Percentiles rank a stretch among this genome's conserved stretches.
phyloP scores from a whole-genome alignment of 2,329 filamentous ascomycete species.

The Venturia pyrina region DNA sequence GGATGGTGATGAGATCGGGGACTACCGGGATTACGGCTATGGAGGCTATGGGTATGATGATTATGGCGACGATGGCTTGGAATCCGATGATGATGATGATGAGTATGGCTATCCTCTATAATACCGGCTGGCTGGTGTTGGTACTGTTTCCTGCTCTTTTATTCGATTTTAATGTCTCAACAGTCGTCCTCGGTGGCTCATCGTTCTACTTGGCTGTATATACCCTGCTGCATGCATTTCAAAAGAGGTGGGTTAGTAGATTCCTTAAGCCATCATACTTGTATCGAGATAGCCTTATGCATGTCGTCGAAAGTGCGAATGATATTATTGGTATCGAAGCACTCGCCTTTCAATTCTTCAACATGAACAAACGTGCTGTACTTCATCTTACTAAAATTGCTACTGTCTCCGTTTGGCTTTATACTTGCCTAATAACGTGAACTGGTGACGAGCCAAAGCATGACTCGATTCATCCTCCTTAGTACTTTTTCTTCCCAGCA shows the following conservation, averaged over 20 bases:
- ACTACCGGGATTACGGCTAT: background rate
- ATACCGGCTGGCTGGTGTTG: background rate
- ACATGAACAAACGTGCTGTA: background rate
- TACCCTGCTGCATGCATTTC: background rate
- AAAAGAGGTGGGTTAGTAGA: background rate
- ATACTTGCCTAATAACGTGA: no score
- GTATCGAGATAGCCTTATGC: background rate
- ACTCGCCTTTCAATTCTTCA: background rate
- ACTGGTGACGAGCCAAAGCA: no score
- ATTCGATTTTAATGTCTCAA: background rate
- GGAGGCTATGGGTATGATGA: background rate
- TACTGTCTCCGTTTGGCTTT: no score
- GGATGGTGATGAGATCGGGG: background rate
- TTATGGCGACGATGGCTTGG: background rate
- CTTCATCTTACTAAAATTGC: no score
- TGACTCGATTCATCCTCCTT: no score
- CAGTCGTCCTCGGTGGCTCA: background rate
- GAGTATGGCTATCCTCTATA: background rate
- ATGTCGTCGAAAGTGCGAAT: background rate
- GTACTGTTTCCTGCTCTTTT: background rate
- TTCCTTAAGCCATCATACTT: background rate
- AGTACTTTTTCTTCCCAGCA: no score
- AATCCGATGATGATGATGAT: background rate
- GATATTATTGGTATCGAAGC: background rate
- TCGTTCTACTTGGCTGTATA: background rate